Conservation (phyloP, 108 stramenopile species). For the Phaeodactylum tricornutum region DNA sequence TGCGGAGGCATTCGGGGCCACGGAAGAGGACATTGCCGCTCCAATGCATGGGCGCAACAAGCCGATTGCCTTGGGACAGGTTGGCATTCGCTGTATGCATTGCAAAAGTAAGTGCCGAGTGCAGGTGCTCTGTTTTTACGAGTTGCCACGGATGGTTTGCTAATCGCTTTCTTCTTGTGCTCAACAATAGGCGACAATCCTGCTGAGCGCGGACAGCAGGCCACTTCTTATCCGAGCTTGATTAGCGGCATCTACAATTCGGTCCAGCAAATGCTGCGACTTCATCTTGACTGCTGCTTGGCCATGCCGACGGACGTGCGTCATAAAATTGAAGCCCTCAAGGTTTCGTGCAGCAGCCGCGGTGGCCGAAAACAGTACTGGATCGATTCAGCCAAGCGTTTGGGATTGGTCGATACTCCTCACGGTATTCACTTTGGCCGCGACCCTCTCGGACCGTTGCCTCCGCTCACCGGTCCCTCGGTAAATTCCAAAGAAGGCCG, state of each 20-base stretch:
- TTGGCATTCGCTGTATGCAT: conserved; percentile 78
- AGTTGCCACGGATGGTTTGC: not conserved
- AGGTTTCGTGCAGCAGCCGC: conserved; percentile 57
- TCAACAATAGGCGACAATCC: conserved; percentile 33
- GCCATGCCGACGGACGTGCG: conserved; percentile 53
- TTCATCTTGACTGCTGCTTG: conserved; percentile 67
- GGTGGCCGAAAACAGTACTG: conserved; percentile 87
- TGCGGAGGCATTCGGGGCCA: conserved; percentile 76
- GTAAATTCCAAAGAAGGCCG: conserved; percentile 39
- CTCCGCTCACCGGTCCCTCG: conserved; percentile 40
- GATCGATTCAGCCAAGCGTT: conserved; percentile 74
- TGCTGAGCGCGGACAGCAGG: conserved; percentile 52
- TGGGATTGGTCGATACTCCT: conserved; percentile 67
- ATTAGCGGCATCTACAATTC: conserved; percentile 81
- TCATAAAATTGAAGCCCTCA: conserved; percentile 42
- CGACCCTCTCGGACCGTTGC: conserved; percentile 61
- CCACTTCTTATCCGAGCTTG: conserved; percentile 62
- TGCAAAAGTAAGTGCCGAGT: conserved; percentile 52
- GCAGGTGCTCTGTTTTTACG: not conserved
- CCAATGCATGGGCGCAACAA: conserved; percentile 84
- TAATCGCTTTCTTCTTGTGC: not conserved
- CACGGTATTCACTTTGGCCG: conserved; percentile 75
- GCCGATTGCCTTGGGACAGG: conserved; percentile 77
- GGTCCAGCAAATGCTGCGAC: conserved; percentile 80
- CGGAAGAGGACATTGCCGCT: conserved; percentile 49